phyloP scores from a whole-genome alignment of 2,329 filamentous ascomycete species.

The Phoma sp. region DNA sequence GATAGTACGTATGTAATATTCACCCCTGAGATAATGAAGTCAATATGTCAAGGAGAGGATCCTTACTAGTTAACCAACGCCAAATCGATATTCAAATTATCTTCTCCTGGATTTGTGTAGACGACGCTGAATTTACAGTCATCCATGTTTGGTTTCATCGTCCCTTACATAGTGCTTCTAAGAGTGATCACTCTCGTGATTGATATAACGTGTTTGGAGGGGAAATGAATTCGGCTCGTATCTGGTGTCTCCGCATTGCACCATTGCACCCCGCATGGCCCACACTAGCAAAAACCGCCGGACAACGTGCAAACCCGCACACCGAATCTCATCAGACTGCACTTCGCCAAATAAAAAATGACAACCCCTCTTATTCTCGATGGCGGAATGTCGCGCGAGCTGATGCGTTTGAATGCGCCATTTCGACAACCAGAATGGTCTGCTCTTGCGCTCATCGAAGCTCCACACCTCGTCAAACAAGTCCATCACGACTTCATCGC shows the following conservation, averaged over 20 bases:
- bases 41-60: no score
- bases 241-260: background rate
- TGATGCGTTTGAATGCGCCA: background rate
- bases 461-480: background rate
- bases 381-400: background rate
- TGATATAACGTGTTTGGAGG: no score
- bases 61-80: no score
- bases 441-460: background rate
- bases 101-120: no score
- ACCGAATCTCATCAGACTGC: background rate
- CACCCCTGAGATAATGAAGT: no score
- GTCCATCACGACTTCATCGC: background rate
- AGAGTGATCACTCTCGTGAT: no score
- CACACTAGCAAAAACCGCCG: background rate
- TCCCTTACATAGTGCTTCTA: no score
- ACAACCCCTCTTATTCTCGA: background rate
- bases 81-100: no score
- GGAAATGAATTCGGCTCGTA: no score
- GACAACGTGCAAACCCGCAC: background rate
- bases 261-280: background rate
- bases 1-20: no score
- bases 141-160: no score
- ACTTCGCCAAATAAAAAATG: background rate
- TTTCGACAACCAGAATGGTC: background rate
- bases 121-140: no score